Evolutionary conservation across 208 protist species (phyloP), one percentile per base, ranked within the genome.

Genomic region (Leishmania guyanensis): DNA sequence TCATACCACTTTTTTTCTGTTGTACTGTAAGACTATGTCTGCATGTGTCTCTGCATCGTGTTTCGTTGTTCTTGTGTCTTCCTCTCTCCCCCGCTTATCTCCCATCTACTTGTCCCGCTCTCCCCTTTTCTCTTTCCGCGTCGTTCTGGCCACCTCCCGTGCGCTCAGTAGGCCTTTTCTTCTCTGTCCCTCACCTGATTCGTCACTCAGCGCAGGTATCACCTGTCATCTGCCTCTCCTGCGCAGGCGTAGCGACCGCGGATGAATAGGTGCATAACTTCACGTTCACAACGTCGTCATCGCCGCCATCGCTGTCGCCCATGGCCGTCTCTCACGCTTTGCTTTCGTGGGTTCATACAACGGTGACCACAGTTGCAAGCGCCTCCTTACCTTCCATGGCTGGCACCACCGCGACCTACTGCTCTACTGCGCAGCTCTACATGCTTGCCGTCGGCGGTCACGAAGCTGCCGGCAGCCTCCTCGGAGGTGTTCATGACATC

Each of bases 361-460:
- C 51, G 66, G n/a, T 51, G 5, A 22, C 36, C 1, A 76, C 62
- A 14, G 33, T 64, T 16, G 36, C 51, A 17, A 72, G 65, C 48
- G 3, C 33, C 75, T 46, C 60, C 56, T 66, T 73, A 50, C 50
- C 75, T 16, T 80, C 76, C 58, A 43, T 58, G 1, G 66, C 69
- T 16, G 76, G 58, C 50, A 78, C 81, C 62, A 81, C 75, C 51
- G 56, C 46, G 20, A 71, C 76, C 36, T 84, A 81, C 71, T 64
- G 66, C 76, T 84, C 75, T 62, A 50, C 56, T 3, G 53, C 46
- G 36, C 75, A n/a, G 12, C 80, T 76, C 0, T 79, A 64, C 54
- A 64, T 33, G 10, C 76, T 33, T 26, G 5, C 58, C 12, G 69
- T 65, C 17, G 75, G 71, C 4, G 60, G 36, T 46, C 48, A 71